Percentiles rank a stretch among this genome's conserved stretches.
These are phyloP conservation scores for Neoarthrinium moseri DNA, from an alignment of 2,329 filamentous ascomycete genomes.

Conservation along the genomic window DNA sequence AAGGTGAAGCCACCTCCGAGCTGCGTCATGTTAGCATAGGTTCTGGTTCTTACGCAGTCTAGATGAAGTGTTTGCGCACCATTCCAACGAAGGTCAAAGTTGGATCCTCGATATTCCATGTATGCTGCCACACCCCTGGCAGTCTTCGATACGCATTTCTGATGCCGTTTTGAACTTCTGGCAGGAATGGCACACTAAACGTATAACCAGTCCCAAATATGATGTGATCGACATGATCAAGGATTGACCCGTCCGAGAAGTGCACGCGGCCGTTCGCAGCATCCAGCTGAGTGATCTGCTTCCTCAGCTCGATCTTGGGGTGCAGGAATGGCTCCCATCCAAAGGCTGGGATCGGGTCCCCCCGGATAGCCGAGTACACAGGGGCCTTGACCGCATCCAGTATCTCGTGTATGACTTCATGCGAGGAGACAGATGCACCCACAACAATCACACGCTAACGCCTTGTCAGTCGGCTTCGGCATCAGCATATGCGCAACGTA, in stretches of 20 bases:
- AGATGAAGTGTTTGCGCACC: constrained; percentile 24
- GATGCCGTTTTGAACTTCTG: constrained; percentile 43
- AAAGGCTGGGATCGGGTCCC: constrained; percentile 49
- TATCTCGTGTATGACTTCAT: constrained; percentile 55
- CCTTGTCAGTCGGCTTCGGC: too few species aligned
- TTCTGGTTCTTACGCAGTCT: too few species aligned
- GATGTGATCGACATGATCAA: constrained; percentile 52
- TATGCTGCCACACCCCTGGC: constrained; percentile 34
- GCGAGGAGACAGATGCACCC: constrained; percentile 56
- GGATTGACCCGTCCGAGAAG: constrained; percentile 49
- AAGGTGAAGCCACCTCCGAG: constrained; percentile 35
- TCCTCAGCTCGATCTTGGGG: constrained; percentile 41
- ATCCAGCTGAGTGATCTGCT: constrained; percentile 41
- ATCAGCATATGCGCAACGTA: constrained; percentile 9
- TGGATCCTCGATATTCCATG: constrained; percentile 33
- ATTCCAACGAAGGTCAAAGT: constrained; percentile 32
- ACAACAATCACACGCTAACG: constrained; percentile 52
- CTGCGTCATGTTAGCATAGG: constrained; percentile 14
- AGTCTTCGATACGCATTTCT: constrained; percentile 30
- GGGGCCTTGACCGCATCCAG: constrained; percentile 43
- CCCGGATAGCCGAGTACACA: constrained; percentile 46
- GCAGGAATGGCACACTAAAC: constrained; percentile 55
- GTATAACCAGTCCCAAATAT: constrained; percentile 61
- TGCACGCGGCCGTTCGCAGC: constrained; percentile 36
- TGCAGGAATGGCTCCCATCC: constrained; percentile 57